Base-by-base conservation (phyloP, 2,329 filamentous ascomycete genomes). In the Aspergillus sp. region DNA sequence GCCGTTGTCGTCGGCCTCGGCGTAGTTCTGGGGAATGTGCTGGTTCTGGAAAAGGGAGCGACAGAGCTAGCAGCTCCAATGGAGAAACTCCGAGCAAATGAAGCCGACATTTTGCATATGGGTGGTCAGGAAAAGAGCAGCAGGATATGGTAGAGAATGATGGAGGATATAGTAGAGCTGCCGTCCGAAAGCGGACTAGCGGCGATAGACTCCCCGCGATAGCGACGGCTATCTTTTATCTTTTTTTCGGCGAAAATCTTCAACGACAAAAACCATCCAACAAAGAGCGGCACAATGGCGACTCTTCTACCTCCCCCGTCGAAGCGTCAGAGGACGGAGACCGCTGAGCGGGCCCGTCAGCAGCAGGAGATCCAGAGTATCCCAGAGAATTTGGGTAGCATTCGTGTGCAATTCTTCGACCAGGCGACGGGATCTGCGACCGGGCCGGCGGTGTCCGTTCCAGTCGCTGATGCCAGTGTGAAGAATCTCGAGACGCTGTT, bases 361-460 rank as follows among this genome's bases (percentile, higher is more conserved):
- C 92, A 96, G 72, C 89, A 95, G 72, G 88, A 93, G 79, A 84
- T 94, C 55, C 81, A 87, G 54, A 76, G 76, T 21, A 84, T 90
- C 53, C 85, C 89, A 0, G 85, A 87, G 36, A 84, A 90, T 65
- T 80, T 87, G 52, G 92, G 92, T 66, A 92, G 88, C 62, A 87
- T 96, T 73, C 89, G 91, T 76, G 88, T 96, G 51, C 91, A 94
- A 67, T 97, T 98, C 77, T 84, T 92, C 72, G 92, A 98, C 75
- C 87, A 91, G 85, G 90, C 85, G 60, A 87, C 84, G 8, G 85
- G 86, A 60, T 79, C 83, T 79, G 86, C 82, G 75, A 92, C 83
- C 79, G 92, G 84, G 69, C 89, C 84, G 74, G 89, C 81, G 76
- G 92, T 85, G 76, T 90, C 79, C 74, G 89, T 97, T 45, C 89